A percentile compares a stretch with the other conserved stretches of the same genome.
These are phyloP conservation scores for Babesia ovis DNA, from an alignment of 169 alveolate species.

Conservation along the genomic window DNA sequence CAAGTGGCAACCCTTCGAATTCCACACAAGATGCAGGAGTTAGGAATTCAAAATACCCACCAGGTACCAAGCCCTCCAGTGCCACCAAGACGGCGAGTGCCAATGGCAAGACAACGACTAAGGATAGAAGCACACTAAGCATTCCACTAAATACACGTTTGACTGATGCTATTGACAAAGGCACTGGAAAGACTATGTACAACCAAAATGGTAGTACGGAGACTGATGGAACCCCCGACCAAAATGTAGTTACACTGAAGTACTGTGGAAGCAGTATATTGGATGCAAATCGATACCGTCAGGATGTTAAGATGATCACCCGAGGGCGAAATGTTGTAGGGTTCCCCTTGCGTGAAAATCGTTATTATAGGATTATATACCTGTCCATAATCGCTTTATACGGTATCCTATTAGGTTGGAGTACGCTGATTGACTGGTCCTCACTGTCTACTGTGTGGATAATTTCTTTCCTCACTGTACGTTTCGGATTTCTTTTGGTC, in stretches of 20 bases:
- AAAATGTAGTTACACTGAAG: neutral
- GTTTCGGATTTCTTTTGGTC: neutral
- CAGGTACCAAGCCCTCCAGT: too few relatives aligned
- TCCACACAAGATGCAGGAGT: too few relatives aligned
- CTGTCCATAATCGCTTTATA: neutral
- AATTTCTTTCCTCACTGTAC: neutral
- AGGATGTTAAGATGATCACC: slow-evolving; percentile 22
- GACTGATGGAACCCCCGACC: neutral
- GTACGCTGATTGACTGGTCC: slow-evolving; percentile 30
- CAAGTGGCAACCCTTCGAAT: too few relatives aligned
- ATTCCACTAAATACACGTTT: too few relatives aligned
- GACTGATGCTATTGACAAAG: too few relatives aligned
- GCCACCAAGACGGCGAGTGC: too few relatives aligned
- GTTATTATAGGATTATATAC: neutral
- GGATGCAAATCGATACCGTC: slow-evolving; percentile 11
- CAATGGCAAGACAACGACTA: too few relatives aligned
- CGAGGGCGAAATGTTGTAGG: neutral
- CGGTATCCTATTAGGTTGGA: slow-evolving; percentile 24
- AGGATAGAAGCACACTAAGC: too few relatives aligned
- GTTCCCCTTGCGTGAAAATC: neutral
- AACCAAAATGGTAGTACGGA: neutral
- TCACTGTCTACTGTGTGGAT: slow-evolving; percentile 15
- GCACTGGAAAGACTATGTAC: too few relatives aligned
- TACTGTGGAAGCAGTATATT: slow-evolving; percentile 9
- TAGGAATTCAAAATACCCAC: too few relatives aligned